Percentiles rank a stretch among this genome's conserved stretches.
These are phyloP conservation scores for Pseudogymnoascus sp. DNA, from an alignment of 2,329 filamentous ascomycete genomes.

Conservation along the genomic window DNA sequence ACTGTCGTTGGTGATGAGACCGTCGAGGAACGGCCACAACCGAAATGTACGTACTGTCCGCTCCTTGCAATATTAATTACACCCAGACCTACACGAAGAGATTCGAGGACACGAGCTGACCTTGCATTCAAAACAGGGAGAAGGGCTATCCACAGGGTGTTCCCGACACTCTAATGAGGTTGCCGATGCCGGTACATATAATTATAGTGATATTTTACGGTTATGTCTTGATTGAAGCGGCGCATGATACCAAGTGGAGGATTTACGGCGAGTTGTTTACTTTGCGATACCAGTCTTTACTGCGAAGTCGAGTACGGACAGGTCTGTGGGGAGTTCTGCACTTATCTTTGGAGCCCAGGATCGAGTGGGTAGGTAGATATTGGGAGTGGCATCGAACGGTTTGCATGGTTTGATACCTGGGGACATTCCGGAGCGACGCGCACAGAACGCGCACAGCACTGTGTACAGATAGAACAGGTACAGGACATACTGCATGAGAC, in stretches of 20 bases:
- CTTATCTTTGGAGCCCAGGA: background rate
- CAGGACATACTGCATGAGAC: background rate
- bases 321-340: background rate
- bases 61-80: background rate
- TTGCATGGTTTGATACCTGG: background rate
- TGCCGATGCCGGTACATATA: background rate
- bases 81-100: background rate
- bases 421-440: background rate
- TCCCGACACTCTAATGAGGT: slow-evolving; percentile 22
- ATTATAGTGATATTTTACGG: background rate
- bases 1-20: slow-evolving; percentile 12
- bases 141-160: slow-evolving; percentile 17
- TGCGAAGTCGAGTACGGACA: background rate
- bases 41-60: slow-evolving; percentile 16
- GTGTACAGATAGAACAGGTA: background rate
- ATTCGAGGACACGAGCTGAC: background rate
- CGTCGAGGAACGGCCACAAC: slow-evolving; percentile 11
- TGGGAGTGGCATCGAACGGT: background rate
- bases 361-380: background rate
- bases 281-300: slow-evolving; percentile 4
- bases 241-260: background rate
- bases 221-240: slow-evolving; percentile 3
- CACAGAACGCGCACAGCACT: background rate
- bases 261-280: background rate
- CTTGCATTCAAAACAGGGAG: slow-evolving; percentile 15